Base-by-base conservation (phyloP, 768 basidiomycete species). In the Podaxis sp. region DNA sequence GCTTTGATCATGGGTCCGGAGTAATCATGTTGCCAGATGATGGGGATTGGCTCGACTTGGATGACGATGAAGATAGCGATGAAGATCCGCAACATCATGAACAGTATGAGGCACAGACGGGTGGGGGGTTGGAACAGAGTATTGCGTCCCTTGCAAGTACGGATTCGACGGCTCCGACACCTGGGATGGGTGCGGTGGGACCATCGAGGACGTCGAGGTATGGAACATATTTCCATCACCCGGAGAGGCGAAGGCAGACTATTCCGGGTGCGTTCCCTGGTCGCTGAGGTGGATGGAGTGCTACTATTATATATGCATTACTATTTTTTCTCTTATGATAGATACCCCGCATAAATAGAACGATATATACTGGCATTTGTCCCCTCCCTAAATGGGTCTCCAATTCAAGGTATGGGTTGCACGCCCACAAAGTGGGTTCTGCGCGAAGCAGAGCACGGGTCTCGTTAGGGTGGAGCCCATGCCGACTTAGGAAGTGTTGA, bases 21-120 rank as follows among this genome's bases (percentile, higher is more conserved):
- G 91, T 95, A 38, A 96, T 96, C 66, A 89, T 89, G 81, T 75
- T 96, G 2, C 93, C 94, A 0, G 93, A 94, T 41, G 82, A 86
- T 66, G 83, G 79, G 33, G 81, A 84, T 65, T 90, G 89, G 85
- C 74, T 89, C 65, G 77, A 74, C 22, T 76, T 80, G 15, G 86
- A 86, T 25, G 82, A 72, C 0, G 77, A 76, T 33, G 77, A 62
- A 4, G 76, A 77, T 61, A 75, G 73, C 57, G 81, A 81, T 61
- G 76, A 79, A 58, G 79, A 79, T 61, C 74, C 82, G 7, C 37
- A 46, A 4, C 43, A 46, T 46, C 43, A 46, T 46, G 43, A 46
- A n/a, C 8, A 24, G 49, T n/a, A 37, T 43, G 60, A 43, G 17
- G 38, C 37, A 3, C 40, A 55, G 2, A 37, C 24, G 24, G 63